phyloP scores from a whole-genome alignment of 805 yeast genomes.

The Blastobotrys peoriensis region DNA sequence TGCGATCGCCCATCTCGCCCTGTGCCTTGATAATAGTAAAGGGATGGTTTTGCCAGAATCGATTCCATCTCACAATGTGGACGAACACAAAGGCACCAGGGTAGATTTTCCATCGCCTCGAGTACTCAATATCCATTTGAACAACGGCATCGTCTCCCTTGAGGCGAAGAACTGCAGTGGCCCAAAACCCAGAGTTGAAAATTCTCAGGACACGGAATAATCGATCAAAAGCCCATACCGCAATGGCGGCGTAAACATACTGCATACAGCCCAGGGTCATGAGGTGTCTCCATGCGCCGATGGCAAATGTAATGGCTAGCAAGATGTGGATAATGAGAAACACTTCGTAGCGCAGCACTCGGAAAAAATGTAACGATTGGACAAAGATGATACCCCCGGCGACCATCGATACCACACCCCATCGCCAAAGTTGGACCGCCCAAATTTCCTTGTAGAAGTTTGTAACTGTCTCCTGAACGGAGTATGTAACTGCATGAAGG shows the following conservation, averaged over 20 bases:
- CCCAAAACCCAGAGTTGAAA: slow-evolving; percentile 45
- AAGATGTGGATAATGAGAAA: slow-evolving; percentile 53
- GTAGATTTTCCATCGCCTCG: slow-evolving; percentile 40
- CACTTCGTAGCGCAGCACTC: slow-evolving; percentile 51
- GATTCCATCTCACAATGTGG: slow-evolving; percentile 45
- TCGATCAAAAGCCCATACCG: slow-evolving; percentile 69
- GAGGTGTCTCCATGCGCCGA: slow-evolving; percentile 56
- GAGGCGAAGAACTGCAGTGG: slow-evolving; percentile 19
- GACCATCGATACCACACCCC: slow-evolving; percentile 41
- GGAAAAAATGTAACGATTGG: slow-evolving; percentile 45
- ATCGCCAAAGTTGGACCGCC: slow-evolving; percentile 12
- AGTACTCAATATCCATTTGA: slow-evolving; percentile 29
- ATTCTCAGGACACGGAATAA: slow-evolving; percentile 50
- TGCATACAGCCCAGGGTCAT: slow-evolving; percentile 36
- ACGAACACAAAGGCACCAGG: slow-evolving; percentile 56
- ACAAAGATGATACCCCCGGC: slow-evolving; percentile 39
- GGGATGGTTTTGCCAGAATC: slow-evolving; percentile 71
- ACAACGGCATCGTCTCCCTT: slow-evolving; percentile 14
- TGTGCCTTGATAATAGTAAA: slow-evolving; percentile 39
- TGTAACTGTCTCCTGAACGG: slow-evolving; percentile 33
- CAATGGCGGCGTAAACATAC: slow-evolving; percentile 48
- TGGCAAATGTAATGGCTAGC: slow-evolving; percentile 47
- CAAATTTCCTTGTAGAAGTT: slow-evolving; percentile 2
- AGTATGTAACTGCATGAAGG: slow-evolving; percentile 52
- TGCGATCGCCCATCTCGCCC: slow-evolving; percentile 10